Evolutionary conservation across 1,139 yeast genomes (phyloP), one percentile per base, ranked within the genome.

Genomic region (Entelexis sorbosivorans): DNA sequence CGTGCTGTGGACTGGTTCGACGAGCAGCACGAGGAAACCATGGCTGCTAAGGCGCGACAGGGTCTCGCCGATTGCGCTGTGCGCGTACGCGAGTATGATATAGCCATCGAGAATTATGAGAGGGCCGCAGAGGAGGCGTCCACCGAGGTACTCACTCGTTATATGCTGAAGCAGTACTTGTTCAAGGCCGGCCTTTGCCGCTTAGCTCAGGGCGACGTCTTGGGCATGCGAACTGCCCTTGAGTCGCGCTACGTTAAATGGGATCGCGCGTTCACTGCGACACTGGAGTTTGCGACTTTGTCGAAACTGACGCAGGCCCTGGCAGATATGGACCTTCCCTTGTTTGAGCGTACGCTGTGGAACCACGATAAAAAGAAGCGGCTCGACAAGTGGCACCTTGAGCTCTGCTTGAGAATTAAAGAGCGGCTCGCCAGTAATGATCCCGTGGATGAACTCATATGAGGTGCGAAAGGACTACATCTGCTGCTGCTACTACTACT

Each of bases 1-100:
- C 86, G 82, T 61, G 96, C 97, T 5, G 95, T 95, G 34, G 96
- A 88, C 62, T 88, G 95, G 84, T 87, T 82, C 63, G 77, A 80
- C 50, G 87, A 89, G 55, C 97, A 89, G 67, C 88, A 85, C 56
- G 96, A 97, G 0, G 82, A 81, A 56, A 93, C 96, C 10, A 72
- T 88, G 55, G 80, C 96, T 13, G 88, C 81, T 66, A 89, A 89
- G 68, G 87, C 94, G 17, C 83, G 76, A 59, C 71, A 87, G 60
- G 87, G 86, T 65, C 84, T 89, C 60, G 97, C 96, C 0, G 96
- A 91, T 63, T 72, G 88, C 62, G 75, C 81, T 50, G 94, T 95
- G 14, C 68, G 79, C 53, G 73, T 75, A 49, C 87, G 79, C 10
- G 76, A 84, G 56, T 88, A 83, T 64, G 65, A 74, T 34, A 78